Percentiles rank a stretch among this genome's conserved stretches.
These are phyloP conservation scores for Bisporella sp. DNA, from an alignment of 2,329 filamentous ascomycete species.

Conservation along the genomic window DNA sequence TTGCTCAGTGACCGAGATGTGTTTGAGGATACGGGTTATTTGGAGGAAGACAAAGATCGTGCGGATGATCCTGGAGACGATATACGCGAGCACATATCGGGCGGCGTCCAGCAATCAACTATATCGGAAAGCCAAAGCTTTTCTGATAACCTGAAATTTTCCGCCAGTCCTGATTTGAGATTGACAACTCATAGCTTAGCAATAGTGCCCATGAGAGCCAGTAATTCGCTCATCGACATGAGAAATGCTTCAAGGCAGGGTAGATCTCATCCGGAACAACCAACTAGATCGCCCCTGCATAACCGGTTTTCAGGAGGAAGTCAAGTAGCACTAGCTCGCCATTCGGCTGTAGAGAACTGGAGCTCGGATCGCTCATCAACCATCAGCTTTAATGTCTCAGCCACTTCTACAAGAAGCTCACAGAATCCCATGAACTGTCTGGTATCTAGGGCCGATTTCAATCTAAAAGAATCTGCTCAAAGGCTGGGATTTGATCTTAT, in stretches of 20 bases:
- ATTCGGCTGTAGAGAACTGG: no score
- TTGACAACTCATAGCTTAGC: background rate
- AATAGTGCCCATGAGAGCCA: background rate
- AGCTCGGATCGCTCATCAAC: background rate
- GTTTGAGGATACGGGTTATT: background rate
- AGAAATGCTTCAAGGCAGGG: no score
- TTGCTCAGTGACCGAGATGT: constrained; percentile 4
- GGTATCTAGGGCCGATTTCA: constrained; percentile 18
- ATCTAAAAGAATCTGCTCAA: constrained; percentile 19
- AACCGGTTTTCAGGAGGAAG: background rate
- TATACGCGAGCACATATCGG: background rate
- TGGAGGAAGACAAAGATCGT: background rate
- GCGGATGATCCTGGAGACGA: background rate
- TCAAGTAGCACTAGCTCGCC: background rate
- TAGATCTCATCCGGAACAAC: background rate
- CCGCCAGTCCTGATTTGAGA: background rate
- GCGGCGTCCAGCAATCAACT: no score
- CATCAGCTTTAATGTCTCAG: background rate
- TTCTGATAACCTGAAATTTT: background rate
- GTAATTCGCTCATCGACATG: background rate
- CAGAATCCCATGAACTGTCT: background rate
- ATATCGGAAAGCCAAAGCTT: no score
- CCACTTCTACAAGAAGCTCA: background rate
- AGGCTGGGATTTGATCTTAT: constrained; percentile 24
- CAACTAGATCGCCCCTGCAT: background rate